A percentile compares a stretch with the other conserved stretches of the same genome.
Evolutionary conservation across 257 asterid species (phyloP).

Genomic region (Eucommia ulmoides): DNA sequence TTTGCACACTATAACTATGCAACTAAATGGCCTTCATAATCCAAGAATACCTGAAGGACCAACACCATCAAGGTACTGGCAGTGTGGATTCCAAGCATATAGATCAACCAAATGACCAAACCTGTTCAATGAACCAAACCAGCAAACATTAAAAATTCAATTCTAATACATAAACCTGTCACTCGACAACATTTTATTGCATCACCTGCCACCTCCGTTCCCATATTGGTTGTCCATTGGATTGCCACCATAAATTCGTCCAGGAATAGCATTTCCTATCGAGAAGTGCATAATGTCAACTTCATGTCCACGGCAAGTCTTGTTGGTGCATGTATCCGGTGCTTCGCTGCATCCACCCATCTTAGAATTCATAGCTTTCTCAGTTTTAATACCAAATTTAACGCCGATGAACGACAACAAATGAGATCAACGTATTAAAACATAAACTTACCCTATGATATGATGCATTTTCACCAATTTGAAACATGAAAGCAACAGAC

Average conservation of each 20-base stretch:
- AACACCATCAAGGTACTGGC: too few species aligned
- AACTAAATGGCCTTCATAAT: too few species aligned
- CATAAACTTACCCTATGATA: conserved; percentile 46
- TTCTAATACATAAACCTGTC: too few species aligned
- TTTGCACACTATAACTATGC: too few species aligned
- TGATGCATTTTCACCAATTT: conserved; percentile 72
- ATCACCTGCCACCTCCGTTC: conserved; percentile 53
- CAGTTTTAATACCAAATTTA: too few species aligned
- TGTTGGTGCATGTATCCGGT: conserved; percentile 50
- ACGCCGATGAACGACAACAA: too few species aligned
- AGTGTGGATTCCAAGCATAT: too few species aligned
- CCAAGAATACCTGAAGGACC: too few species aligned
- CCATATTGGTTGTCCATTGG: conserved; percentile 30
- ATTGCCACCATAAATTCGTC: conserved; percentile 64
- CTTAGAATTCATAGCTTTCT: conserved; percentile 22
- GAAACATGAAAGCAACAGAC: conserved; percentile 79
- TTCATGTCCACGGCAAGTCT: conserved; percentile 63
- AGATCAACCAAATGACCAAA: too few species aligned
- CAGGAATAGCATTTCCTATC: conserved; percentile 78
- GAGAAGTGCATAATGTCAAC: conserved; percentile 91
- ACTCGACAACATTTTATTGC: too few species aligned
- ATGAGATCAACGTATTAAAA: not conserved
- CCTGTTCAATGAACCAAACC: too few species aligned
- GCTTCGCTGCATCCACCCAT: conserved; percentile 90
- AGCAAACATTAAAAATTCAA: too few species aligned